Evolutionary conservation across 805 yeast species (phyloP).

Genomic region (Osmozyma mogii): DNA sequence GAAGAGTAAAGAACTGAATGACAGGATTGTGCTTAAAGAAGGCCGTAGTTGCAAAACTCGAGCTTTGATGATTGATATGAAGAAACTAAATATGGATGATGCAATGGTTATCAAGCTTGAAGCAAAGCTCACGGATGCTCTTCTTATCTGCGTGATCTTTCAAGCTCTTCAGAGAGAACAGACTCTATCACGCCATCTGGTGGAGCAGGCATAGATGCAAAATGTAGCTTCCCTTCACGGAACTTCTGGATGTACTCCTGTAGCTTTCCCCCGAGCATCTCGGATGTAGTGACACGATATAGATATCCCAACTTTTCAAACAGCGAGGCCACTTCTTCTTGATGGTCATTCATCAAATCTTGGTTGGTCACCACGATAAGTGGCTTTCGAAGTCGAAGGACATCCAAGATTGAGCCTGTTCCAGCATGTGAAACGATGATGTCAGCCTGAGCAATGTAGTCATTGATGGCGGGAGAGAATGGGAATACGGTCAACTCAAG

Average conservation of each 20-base stretch:
- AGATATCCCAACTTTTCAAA: conserved; percentile 8
- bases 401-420: conserved; percentile 86
- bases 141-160: too few species aligned
- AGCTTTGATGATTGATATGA: too few species aligned
- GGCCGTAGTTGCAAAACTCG: too few species aligned
- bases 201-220: conserved; percentile 6
- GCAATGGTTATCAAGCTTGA: too few species aligned
- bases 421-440: conserved; percentile 83
- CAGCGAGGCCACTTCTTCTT: conserved; percentile 55
- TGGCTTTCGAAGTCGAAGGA: conserved; percentile 47
- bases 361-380: conserved; percentile 68
- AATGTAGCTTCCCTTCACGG: conserved; percentile 4
- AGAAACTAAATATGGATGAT: too few species aligned
- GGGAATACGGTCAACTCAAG: conserved; percentile 20
- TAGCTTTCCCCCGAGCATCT: conserved; percentile 6
- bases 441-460: conserved; percentile 39
- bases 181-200: conserved; percentile 6
- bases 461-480: conserved; percentile 17
- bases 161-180: conserved; percentile 6
- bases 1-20: too few species aligned
- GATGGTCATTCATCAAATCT: conserved; percentile 81
- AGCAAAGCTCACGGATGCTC: too few species aligned
- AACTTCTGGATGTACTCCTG: conserved; percentile 4
- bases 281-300: conserved; percentile 3
- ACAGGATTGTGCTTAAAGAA: too few species aligned